phyloP scores from a whole-genome alignment of 306 rosid species.

The Corylus avellana region DNA sequence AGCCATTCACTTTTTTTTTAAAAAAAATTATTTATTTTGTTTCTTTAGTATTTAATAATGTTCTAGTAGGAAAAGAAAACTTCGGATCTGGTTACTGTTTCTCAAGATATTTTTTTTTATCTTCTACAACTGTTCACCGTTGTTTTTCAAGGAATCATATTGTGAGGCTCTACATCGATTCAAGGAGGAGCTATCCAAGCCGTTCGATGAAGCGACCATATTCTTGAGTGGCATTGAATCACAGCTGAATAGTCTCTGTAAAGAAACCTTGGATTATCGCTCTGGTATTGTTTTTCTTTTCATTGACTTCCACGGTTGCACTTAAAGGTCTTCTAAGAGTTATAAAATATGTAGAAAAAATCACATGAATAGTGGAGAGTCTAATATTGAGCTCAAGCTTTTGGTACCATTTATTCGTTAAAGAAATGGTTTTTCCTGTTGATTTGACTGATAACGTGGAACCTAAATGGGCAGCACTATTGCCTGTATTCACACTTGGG shows the following conservation, averaged over 20 bases:
- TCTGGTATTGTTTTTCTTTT: slow-evolving; percentile 35
- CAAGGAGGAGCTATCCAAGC: slow-evolving; percentile 68
- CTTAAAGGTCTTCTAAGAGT: background rate
- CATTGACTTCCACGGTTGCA: background rate
- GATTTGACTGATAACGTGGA: background rate
- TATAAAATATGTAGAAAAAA: background rate
- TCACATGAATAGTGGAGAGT: background rate
- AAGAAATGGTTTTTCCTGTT: background rate
- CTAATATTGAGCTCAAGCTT: background rate
- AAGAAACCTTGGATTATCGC: slow-evolving; percentile 40
- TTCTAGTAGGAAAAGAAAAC: background rate
- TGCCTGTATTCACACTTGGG: too few relatives aligned
- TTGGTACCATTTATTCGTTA: background rate
- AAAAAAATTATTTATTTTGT: background rate
- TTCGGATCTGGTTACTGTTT: background rate
- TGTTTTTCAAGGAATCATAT: slow-evolving; percentile 59
- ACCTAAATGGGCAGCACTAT: background rate
- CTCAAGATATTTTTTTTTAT: background rate
- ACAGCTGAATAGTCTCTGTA: slow-evolving; percentile 69
- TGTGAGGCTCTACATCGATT: slow-evolving; percentile 59
- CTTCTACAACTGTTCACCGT: background rate
- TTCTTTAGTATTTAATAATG: background rate
- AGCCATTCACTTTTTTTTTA: background rate
- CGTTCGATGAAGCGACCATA: slow-evolving; percentile 66
- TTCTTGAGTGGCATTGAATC: slow-evolving; percentile 61